Evolutionary conservation across 768 basidiomycete genomes (phyloP).

Genomic region (Collybiopsis luxurians): DNA sequence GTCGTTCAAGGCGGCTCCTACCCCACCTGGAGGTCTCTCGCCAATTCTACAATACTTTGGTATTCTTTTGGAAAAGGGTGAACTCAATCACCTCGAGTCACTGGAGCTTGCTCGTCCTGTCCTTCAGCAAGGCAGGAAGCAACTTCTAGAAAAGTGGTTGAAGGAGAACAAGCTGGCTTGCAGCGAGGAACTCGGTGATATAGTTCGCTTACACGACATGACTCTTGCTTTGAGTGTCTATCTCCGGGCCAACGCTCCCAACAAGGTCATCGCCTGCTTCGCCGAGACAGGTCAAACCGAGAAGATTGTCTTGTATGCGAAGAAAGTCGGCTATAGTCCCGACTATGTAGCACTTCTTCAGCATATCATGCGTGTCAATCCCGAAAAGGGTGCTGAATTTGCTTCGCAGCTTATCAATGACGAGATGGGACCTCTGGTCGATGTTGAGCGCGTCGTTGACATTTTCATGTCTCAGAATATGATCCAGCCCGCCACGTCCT

Average conservation of each 20-base stretch:
- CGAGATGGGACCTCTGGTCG: constrained; percentile 88
- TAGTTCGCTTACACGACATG: constrained; percentile 93
- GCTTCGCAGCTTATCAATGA: constrained; percentile 94
- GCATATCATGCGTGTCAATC: constrained; percentile 93
- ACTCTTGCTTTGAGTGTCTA: constrained; percentile 97
- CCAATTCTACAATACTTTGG: constrained; percentile 99
- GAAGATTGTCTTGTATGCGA: constrained; percentile 96
- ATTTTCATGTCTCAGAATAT: constrained; percentile 99
- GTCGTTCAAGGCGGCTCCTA: constrained; percentile 94
- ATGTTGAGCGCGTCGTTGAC: constrained; percentile 94
- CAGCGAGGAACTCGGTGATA: constrained; percentile 97
- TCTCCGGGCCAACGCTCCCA: constrained; percentile 94
- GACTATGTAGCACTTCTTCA: constrained; percentile 92
- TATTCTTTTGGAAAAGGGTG: constrained; percentile 96
- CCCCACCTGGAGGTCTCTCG: constrained; percentile 83
- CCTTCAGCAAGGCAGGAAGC: constrained; percentile 92
- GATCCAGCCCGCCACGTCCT: constrained; percentile 98
- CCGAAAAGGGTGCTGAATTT: constrained; percentile 98
- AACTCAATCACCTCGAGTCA: constrained; percentile 95
- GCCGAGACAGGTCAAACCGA: constrained; percentile 98
- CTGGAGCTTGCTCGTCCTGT: constrained; percentile 96
- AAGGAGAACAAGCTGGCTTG: constrained; percentile 99
- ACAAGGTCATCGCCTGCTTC: constrained; percentile 99
- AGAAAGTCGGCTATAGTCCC: constrained; percentile 93
- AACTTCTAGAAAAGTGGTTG: constrained; percentile 97